These are phyloP conservation scores for Lipomyces japonicus DNA, from an alignment of 805 yeast genomes.

Conservation along the genomic window DNA sequence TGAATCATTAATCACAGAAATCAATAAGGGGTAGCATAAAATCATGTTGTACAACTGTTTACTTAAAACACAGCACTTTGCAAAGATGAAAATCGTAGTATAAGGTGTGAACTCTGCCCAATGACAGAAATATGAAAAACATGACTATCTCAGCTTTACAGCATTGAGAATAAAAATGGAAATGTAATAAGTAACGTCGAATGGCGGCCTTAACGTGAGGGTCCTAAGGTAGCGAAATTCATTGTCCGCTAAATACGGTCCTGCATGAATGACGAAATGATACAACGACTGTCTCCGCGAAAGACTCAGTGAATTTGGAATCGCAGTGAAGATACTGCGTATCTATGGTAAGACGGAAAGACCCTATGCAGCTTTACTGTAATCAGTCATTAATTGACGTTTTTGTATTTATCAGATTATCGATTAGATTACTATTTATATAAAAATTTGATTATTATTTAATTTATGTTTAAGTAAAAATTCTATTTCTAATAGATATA, in stretches of 20 bases:
- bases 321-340: conserved; percentile 6
- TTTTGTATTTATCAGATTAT: neutral
- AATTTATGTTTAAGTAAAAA: no score
- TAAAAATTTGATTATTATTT: conserved; percentile 1
- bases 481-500: neutral
- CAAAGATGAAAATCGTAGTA: conserved; percentile 26
- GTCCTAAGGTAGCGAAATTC: conserved; percentile 32
- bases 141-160: no score
- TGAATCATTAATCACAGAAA: no score
- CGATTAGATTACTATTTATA: conserved; percentile 15
- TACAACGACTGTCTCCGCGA: conserved; percentile 26
- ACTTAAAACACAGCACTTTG: conserved; percentile 30
- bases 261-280: conserved; percentile 30
- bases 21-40: conserved; percentile 13
- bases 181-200: conserved; percentile 14
- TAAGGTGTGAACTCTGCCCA: conserved; percentile 32
- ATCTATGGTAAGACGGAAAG: conserved; percentile 22
- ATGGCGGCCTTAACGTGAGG: conserved; percentile 34
- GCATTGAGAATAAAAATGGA: conserved; percentile 15
- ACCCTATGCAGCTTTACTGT: conserved; percentile 31
- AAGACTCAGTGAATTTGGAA: conserved; percentile 8
- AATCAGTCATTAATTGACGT: neutral
- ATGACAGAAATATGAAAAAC: no score
- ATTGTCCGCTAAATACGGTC: conserved; percentile 30
- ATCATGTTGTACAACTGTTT: conserved; percentile 24